Conservation (phyloP, 352 stramenopile species). For the Peronosclerospora sorghi region DNA sequence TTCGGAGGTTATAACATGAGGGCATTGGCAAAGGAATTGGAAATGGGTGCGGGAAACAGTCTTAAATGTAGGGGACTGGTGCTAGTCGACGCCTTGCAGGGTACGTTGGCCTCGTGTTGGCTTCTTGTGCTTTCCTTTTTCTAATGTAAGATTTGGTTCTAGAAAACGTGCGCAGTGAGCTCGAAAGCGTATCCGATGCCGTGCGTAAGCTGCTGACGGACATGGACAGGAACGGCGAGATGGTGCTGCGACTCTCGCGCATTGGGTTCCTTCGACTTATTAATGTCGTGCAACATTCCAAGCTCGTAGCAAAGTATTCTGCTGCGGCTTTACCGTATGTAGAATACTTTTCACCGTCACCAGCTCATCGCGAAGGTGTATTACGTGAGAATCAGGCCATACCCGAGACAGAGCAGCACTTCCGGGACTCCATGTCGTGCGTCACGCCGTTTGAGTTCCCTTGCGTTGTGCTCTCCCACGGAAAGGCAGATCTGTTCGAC, state of each 20-base stretch:
- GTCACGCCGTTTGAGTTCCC: slow-evolving; percentile 31
- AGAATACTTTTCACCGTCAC: slow-evolving; percentile 51
- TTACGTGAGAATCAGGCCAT: slow-evolving; percentile 48
- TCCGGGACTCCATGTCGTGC: slow-evolving; percentile 22
- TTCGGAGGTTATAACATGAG: slow-evolving; percentile 78
- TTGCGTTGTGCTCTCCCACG: slow-evolving; percentile 63
- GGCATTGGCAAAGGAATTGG: slow-evolving; percentile 37
- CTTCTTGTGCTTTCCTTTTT: not conserved
- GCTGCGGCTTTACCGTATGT: slow-evolving; percentile 40
- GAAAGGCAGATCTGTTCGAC: slow-evolving; percentile 54
- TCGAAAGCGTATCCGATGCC: slow-evolving; percentile 51
- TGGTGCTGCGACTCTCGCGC: slow-evolving; percentile 36
- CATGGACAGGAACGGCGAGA: slow-evolving; percentile 57
- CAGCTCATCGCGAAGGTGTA: slow-evolving; percentile 44
- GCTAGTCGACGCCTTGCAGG: slow-evolving; percentile 59
- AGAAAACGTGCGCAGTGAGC: slow-evolving; percentile 48
- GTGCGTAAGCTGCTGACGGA: slow-evolving; percentile 38
- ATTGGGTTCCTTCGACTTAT: slow-evolving; percentile 63
- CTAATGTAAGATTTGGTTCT: not conserved
- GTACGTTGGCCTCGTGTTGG: slow-evolving; percentile 6
- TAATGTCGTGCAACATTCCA: slow-evolving; percentile 47
- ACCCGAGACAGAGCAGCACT: slow-evolving; percentile 45
- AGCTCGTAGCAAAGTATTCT: slow-evolving; percentile 45
- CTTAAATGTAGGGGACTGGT: slow-evolving; percentile 48
- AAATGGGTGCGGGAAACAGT: slow-evolving; percentile 2